Conservation (phyloP, 352 stramenopile species). For the Phytophthora sojae region DNA sequence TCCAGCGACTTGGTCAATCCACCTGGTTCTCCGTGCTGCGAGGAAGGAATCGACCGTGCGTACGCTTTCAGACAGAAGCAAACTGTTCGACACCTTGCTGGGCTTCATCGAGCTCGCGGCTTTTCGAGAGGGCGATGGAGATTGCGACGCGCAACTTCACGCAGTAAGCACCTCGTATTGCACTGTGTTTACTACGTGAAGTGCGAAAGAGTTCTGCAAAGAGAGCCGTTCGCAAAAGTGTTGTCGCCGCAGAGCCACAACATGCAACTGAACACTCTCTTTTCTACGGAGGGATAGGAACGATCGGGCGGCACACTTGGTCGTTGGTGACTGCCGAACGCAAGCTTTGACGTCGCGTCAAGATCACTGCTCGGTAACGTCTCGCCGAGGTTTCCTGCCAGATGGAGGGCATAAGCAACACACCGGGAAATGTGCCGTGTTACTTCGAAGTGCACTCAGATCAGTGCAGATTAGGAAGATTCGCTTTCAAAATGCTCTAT, state of each 20-base stretch:
- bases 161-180: no score
- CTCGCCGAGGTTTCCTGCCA: background rate
- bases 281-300: background rate
- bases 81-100: background rate
- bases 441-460: background rate
- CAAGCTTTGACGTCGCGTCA: background rate
- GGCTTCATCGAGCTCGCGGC: background rate
- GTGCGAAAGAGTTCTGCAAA: no score
- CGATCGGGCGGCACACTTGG: background rate
- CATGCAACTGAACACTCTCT: background rate
- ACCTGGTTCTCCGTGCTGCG: no score
- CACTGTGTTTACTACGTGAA: no score
- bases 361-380: background rate
- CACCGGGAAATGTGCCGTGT: background rate
- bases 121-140: slow-evolving; percentile 7
- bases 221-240: background rate
- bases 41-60: no score
- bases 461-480: background rate
- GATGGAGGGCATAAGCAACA: background rate
- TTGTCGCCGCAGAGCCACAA: background rate
- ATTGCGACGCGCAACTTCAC: slow-evolving; percentile 1
- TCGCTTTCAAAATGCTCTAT: background rate
- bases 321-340: background rate
- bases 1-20: background rate
- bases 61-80: background rate